Conservation (phyloP, 768 basidiomycete species). For the Leccinum truebloodii region DNA sequence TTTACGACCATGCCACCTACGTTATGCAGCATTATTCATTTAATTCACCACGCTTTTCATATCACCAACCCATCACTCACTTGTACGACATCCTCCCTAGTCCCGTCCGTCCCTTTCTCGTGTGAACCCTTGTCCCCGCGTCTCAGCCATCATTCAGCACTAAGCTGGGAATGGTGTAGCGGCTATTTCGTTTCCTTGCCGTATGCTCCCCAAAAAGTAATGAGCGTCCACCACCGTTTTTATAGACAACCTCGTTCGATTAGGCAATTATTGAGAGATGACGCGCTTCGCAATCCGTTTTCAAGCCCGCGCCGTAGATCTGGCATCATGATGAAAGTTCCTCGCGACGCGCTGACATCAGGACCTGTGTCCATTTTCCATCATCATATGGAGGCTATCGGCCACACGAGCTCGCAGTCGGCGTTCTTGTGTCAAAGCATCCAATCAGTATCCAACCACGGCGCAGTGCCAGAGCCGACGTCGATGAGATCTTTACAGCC, state of each 20-base stretch:
- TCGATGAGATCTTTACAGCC: slow-evolving; percentile 1
- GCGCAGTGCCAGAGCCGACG: slow-evolving; percentile 6
- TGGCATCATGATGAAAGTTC: slow-evolving; percentile 20
- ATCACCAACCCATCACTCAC: slow-evolving; percentile 3
- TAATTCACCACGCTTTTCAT: slow-evolving; percentile 17
- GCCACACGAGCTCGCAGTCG: slow-evolving; percentile 8
- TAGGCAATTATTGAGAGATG: slow-evolving; percentile 16
- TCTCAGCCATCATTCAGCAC: background rate
- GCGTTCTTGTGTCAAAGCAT: slow-evolving; percentile 13
- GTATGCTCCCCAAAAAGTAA: slow-evolving; percentile 8
- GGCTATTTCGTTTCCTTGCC: slow-evolving; percentile 13
- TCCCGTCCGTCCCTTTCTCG: slow-evolving; percentile 6
- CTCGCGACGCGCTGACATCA: slow-evolving; percentile 11
- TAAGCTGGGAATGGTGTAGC: slow-evolving; percentile 21
- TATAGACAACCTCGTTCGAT: slow-evolving; percentile 8
- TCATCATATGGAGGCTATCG: slow-evolving; percentile 19
- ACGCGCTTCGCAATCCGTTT: slow-evolving; percentile 19
- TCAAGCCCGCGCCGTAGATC: slow-evolving; percentile 20
- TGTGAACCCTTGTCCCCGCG: slow-evolving; percentile 17
- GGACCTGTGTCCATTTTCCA: slow-evolving; percentile 13
- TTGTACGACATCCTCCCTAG: slow-evolving; percentile 5
- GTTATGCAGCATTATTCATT: slow-evolving; percentile 19
- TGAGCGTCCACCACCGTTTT: slow-evolving; percentile 11
- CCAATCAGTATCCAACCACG: slow-evolving; percentile 7
- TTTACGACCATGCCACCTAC: slow-evolving; percentile 19